A percentile compares a stretch with the other conserved stretches of the same genome.
phyloP scores from a whole-genome alignment of 805 yeast genomes.

The Kuraishia cidri region DNA sequence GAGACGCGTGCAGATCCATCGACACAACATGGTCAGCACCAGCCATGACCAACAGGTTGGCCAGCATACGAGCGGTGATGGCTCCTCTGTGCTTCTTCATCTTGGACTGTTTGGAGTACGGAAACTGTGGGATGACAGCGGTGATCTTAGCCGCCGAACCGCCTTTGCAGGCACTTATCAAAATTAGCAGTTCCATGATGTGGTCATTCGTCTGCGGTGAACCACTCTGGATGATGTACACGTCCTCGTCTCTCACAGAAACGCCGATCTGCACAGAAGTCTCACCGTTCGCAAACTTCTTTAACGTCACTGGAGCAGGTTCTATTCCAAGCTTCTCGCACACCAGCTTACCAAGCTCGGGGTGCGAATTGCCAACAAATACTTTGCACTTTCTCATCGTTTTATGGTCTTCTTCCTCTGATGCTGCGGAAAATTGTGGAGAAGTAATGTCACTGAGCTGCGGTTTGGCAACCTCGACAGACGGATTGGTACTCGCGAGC shows the following conservation, averaged over 20 bases:
- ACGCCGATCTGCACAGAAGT: constrained; percentile 94
- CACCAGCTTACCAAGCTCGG: constrained; percentile 83
- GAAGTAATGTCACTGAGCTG: too few species aligned
- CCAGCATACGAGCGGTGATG: constrained; percentile 96
- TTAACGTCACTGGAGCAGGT: constrained; percentile 86
- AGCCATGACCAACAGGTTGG: constrained; percentile 91
- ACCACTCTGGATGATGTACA: constrained; percentile 86
- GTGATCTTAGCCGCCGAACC: constrained; percentile 98
- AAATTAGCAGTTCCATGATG: constrained; percentile 89
- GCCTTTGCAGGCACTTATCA: constrained; percentile 93
- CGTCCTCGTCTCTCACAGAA: constrained; percentile 95
- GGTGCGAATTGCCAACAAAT: constrained; percentile 95
- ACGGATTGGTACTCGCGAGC: too few species aligned
- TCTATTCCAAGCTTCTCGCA: constrained; percentile 88
- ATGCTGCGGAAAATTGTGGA: too few species aligned
- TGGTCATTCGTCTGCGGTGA: constrained; percentile 86
- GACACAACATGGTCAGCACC: constrained; percentile 99
- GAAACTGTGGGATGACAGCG: constrained; percentile 96
- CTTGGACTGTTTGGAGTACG: constrained; percentile 93
- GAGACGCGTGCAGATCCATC: constrained; percentile 94
- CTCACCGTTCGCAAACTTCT: constrained; percentile 95
- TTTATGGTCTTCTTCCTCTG: constrained; percentile 1
- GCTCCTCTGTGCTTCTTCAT: constrained; percentile 99
- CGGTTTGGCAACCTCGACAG: too few species aligned
- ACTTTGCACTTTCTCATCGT: constrained; percentile 94